Evolutionary conservation across 345 rosid genomes (phyloP).

Genomic region (Mallotus nudiflorus): DNA sequence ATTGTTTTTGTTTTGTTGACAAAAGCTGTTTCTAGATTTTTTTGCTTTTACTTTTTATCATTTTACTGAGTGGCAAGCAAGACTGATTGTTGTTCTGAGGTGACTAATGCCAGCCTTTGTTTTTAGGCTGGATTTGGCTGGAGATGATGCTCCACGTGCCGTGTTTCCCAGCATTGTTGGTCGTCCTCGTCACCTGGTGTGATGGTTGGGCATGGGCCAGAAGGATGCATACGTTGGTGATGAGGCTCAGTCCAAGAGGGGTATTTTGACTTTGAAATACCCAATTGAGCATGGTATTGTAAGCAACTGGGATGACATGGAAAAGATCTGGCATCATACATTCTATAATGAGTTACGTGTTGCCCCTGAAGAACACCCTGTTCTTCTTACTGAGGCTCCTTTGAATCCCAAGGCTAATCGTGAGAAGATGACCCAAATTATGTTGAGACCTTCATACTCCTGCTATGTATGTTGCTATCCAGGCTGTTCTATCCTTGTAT

Average conservation of each 20-base stretch:
- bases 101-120: too few relatives aligned
- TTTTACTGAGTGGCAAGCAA: not conserved
- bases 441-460: constrained; percentile 93
- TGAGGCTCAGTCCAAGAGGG: constrained; percentile 75
- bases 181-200: constrained; percentile 93
- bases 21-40: not conserved
- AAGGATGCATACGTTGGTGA: constrained; percentile 93
- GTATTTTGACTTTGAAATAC: constrained; percentile 76
- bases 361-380: constrained; percentile 88
- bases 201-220: constrained; percentile 84
- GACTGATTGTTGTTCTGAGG: not conserved
- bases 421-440: constrained; percentile 97
- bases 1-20: not conserved
- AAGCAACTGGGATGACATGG: constrained; percentile 97
- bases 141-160: constrained; percentile 89
- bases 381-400: constrained; percentile 85
- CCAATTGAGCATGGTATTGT: constrained; percentile 93
- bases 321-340: constrained; percentile 93
- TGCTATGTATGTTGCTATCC: constrained; percentile 91
- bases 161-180: constrained; percentile 94
- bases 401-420: constrained; percentile 97
- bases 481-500: constrained; percentile 90
- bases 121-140: constrained; percentile 92
- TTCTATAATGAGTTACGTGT: constrained; percentile 96
- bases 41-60: not conserved